phyloP scores from a whole-genome alignment of 179 eudicot genomes.

The Camellia oleifera region DNA sequence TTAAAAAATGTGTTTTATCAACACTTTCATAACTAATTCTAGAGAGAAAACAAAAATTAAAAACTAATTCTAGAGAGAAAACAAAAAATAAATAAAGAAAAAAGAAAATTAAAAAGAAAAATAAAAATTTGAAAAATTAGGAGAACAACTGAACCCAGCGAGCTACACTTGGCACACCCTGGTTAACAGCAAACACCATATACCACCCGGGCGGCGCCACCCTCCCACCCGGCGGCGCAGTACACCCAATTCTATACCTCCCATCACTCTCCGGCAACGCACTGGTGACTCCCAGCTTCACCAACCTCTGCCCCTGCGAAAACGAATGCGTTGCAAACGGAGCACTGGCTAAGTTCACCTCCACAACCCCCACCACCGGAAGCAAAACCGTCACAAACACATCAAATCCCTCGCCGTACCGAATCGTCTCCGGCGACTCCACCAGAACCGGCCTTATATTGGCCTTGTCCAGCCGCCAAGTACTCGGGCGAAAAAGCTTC shows the following conservation, averaged over 20 bases:
- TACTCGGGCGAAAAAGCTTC: conserved; percentile 89
- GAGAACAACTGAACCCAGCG: conserved; percentile 55
- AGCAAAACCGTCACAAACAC: conserved; percentile 36
- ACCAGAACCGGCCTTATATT: conserved; percentile 54
- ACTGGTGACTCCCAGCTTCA: conserved; percentile 44
- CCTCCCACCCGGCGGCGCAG: conserved; percentile 47
- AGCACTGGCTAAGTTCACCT: conserved; percentile 72
- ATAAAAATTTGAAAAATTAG: not conserved
- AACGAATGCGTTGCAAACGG: conserved; percentile 91
- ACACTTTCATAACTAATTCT: not conserved
- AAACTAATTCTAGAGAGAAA: not conserved
- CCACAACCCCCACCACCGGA: conserved; percentile 57
- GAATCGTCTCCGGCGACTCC: conserved; percentile 33
- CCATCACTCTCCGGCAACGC: conserved; percentile 30
- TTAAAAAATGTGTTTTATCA: not conserved
- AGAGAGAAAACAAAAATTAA: not conserved
- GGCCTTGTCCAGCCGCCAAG: conserved; percentile 41
- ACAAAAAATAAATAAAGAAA: not conserved
- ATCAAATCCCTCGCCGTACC: conserved; percentile 50
- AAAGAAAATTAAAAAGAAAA: not conserved
- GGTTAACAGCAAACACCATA: conserved; percentile 74
- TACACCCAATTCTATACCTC: conserved; percentile 38
- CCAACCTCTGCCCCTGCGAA: conserved; percentile 86
- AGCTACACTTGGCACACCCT: conserved; percentile 70
- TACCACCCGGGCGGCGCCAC: conserved; percentile 82